Evolutionary conservation across 2,329 filamentous ascomycete species (phyloP).

Genomic region (Penicillium occitanis): DNA sequence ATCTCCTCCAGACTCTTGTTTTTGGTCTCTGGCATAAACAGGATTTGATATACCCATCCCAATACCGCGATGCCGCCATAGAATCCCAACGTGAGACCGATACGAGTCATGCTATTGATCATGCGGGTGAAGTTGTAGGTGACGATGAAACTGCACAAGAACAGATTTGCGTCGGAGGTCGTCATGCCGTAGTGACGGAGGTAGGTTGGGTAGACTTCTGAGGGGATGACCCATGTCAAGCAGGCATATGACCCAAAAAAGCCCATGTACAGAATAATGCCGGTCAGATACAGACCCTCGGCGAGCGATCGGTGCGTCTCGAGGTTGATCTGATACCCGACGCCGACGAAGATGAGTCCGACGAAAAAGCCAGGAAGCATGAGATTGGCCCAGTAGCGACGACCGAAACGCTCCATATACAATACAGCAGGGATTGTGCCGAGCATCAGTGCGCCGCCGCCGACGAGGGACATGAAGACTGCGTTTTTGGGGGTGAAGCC

Average conservation of each 20-base stretch:
- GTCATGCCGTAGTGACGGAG: constrained; percentile 73
- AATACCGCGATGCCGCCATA: constrained; percentile 71
- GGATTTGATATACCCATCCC: constrained; percentile 69
- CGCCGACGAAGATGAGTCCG: constrained; percentile 65
- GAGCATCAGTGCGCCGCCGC: constrained; percentile 65
- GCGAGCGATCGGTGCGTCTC: constrained; percentile 49
- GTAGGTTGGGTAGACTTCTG: constrained; percentile 71
- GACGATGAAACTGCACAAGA: constrained; percentile 70
- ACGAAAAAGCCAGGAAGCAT: constrained; percentile 73
- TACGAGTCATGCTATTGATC: constrained; percentile 65
- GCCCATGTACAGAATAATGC: constrained; percentile 60
- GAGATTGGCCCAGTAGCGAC: constrained; percentile 71
- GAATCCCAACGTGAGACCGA: constrained; percentile 67
- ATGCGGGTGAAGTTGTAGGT: constrained; percentile 74
- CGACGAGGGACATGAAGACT: constrained; percentile 74
- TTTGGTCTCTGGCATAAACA: constrained; percentile 77
- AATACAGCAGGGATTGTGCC: constrained; percentile 68
- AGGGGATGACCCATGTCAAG: constrained; percentile 65
- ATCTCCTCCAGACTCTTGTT: constrained; percentile 70
- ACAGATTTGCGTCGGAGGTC: constrained; percentile 65
- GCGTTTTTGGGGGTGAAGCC: constrained; percentile 63
- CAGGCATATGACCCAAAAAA: constrained; percentile 68
- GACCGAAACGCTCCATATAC: constrained; percentile 70
- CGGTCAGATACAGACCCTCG: constrained; percentile 64
- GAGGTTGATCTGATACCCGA: constrained; percentile 59